Percentiles rank a stretch among this genome's conserved stretches.
These are phyloP conservation scores for Fusarium pseudograminearum DNA, from an alignment of 2,329 filamentous ascomycete species.

Conservation along the genomic window DNA sequence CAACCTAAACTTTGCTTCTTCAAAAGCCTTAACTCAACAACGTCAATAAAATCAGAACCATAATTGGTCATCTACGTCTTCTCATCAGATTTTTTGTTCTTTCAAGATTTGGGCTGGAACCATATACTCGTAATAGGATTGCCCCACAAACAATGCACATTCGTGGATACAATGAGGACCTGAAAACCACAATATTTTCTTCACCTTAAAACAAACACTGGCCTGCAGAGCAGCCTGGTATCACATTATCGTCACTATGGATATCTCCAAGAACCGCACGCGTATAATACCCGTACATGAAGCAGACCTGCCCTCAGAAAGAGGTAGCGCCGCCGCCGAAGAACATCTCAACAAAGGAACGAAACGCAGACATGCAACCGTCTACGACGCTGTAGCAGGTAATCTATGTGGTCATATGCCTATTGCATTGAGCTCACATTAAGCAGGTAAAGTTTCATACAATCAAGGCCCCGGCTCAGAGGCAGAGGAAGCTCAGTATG, in stretches of 20 bases:
- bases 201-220: conserved; percentile 18
- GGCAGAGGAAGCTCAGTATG: conserved; percentile 33
- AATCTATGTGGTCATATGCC: conserved; percentile 29
- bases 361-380: conserved; percentile 59
- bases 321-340: conserved; percentile 21
- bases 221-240: not conserved
- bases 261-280: conserved; percentile 10
- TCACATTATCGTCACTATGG: conserved; percentile 17
- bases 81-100: not conserved
- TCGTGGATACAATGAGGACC: conserved; percentile 5
- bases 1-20: conserved; percentile 34
- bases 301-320: conserved; percentile 16
- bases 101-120: not conserved
- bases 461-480: conserved; percentile 41
- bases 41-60: not conserved
- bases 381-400: conserved; percentile 83
- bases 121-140: not conserved
- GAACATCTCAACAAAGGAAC: conserved; percentile 23
- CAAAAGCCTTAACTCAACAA: conserved; percentile 18
- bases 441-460: conserved; percentile 50
- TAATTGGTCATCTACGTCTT: not conserved
- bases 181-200: conserved; percentile 16
- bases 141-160: conserved; percentile 29
- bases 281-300: conserved; percentile 22
- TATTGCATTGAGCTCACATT: conserved; percentile 42